Conservation (phyloP, 2,329 filamentous ascomycete genomes). For the Fusarium concolor region DNA sequence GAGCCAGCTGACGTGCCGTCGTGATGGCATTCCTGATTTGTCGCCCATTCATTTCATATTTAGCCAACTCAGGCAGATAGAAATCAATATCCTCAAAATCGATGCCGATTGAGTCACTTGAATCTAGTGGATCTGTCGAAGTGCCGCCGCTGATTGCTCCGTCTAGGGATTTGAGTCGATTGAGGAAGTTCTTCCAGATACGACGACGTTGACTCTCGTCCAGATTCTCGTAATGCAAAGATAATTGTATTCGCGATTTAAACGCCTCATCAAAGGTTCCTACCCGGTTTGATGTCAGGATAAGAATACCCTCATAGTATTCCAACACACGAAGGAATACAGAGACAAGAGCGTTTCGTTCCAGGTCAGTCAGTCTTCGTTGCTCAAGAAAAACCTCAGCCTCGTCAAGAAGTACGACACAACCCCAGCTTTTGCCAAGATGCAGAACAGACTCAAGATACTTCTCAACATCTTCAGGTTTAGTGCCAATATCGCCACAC, state of each 20-base stretch:
- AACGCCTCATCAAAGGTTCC: slow-evolving; percentile 51
- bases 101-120: not conserved
- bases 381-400: slow-evolving; percentile 47
- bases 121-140: too few relatives aligned
- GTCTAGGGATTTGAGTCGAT: not conserved
- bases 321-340: slow-evolving; percentile 53
- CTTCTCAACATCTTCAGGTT: slow-evolving; percentile 37
- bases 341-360: slow-evolving; percentile 43
- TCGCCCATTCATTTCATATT: slow-evolving; percentile 54
- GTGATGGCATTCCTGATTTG: slow-evolving; percentile 56
- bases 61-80: slow-evolving; percentile 45
- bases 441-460: slow-evolving; percentile 39
- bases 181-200: not conserved
- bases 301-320: slow-evolving; percentile 52
- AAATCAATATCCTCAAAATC: slow-evolving; percentile 36
- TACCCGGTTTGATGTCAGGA: slow-evolving; percentile 53
- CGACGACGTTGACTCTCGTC: slow-evolving; percentile 11
- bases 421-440: slow-evolving; percentile 1
- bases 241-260: slow-evolving; percentile 41
- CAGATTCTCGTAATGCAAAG: slow-evolving; percentile 49
- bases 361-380: slow-evolving; percentile 38
- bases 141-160: fast-evolving
- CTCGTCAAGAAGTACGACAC: slow-evolving; percentile 47
- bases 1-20: slow-evolving; percentile 43
- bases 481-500: slow-evolving; percentile 7